These are phyloP conservation scores for Spencermartinsiella ligniputridi DNA, from an alignment of 1,139 yeast species.

Conservation along the genomic window DNA sequence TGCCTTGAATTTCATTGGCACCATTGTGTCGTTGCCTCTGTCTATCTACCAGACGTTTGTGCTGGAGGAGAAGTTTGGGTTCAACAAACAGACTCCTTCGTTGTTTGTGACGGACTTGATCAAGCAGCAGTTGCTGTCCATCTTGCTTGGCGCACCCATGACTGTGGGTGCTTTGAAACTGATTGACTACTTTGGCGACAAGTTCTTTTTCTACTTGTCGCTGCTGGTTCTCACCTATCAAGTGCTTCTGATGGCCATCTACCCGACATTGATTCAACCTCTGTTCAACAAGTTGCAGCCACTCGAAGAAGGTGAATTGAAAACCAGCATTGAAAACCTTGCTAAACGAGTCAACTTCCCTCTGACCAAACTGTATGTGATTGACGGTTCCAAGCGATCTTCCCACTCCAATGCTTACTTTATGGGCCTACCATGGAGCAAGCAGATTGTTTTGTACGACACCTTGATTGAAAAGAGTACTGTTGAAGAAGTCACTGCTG, in stretches of 20 bases:
- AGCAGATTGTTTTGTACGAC: constrained; percentile 89
- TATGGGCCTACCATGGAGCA: constrained; percentile 93
- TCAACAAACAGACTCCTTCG: constrained; percentile 72
- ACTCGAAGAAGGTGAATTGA: constrained; percentile 84
- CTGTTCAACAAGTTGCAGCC: constrained; percentile 88
- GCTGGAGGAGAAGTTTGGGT: constrained; percentile 87
- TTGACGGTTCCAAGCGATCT: constrained; percentile 94
- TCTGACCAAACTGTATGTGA: constrained; percentile 72
- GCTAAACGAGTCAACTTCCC: constrained; percentile 81
- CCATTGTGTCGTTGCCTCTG: constrained; percentile 58
- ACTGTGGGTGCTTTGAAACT: constrained; percentile 74
- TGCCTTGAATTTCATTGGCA: constrained; percentile 44
- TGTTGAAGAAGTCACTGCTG: constrained; percentile 82
- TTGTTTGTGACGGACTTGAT: constrained; percentile 70
- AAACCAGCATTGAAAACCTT: constrained; percentile 70
- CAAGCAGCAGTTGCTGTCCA: constrained; percentile 52
- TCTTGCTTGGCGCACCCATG: constrained; percentile 66
- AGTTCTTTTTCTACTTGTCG: constrained; percentile 76
- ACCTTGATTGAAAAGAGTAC: constrained; percentile 80
- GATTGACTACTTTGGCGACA: constrained; percentile 71
- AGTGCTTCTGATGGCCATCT: constrained; percentile 61
- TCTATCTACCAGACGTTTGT: constrained; percentile 77
- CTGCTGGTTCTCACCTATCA: constrained; percentile 66
- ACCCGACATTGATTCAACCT: constrained; percentile 85
- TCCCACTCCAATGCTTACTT: constrained; percentile 96